These are phyloP conservation scores for Myrica gale DNA, from an alignment of 306 rosid species.

Conservation along the genomic window DNA sequence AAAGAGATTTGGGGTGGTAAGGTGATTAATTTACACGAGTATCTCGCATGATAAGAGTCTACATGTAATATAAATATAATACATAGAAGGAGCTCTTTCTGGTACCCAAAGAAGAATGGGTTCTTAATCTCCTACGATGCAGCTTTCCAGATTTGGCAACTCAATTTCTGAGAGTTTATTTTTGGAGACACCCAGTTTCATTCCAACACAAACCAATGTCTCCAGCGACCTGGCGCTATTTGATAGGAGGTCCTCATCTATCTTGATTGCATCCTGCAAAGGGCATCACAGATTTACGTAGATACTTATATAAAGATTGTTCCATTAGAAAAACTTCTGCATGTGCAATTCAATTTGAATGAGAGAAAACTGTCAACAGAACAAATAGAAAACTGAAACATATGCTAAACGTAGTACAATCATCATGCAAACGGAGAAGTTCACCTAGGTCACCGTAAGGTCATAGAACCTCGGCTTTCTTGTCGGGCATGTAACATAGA, in stretches of 20 bases:
- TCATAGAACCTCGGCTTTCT: too few species aligned
- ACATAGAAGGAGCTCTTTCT: too few species aligned
- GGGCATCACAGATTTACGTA: constrained; percentile 12
- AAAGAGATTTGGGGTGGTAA: too few species aligned
- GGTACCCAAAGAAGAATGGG: neutral
- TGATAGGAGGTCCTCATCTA: constrained; percentile 76
- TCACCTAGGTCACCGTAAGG: neutral
- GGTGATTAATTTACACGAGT: too few species aligned
- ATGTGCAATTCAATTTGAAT: neutral
- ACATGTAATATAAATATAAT: too few species aligned
- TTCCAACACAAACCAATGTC: constrained; percentile 87
- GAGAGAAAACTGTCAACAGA: neutral
- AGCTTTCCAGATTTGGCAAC: constrained; percentile 39
- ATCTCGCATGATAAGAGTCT: too few species aligned
- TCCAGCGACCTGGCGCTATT: constrained; percentile 84
- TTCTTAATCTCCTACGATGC: constrained; percentile 22
- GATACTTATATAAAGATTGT: neutral
- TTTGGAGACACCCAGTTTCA: constrained; percentile 71
- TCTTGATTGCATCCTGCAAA: constrained; percentile 59
- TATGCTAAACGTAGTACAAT: too few species aligned
- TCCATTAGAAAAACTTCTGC: neutral
- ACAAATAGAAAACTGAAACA: neutral
- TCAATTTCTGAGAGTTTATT: constrained; percentile 33
- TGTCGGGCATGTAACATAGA: too few species aligned
- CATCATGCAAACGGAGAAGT: neutral